Evolutionary conservation across 2,329 filamentous ascomycete genomes (phyloP).

Genomic region (Colletotrichum cereale): DNA sequence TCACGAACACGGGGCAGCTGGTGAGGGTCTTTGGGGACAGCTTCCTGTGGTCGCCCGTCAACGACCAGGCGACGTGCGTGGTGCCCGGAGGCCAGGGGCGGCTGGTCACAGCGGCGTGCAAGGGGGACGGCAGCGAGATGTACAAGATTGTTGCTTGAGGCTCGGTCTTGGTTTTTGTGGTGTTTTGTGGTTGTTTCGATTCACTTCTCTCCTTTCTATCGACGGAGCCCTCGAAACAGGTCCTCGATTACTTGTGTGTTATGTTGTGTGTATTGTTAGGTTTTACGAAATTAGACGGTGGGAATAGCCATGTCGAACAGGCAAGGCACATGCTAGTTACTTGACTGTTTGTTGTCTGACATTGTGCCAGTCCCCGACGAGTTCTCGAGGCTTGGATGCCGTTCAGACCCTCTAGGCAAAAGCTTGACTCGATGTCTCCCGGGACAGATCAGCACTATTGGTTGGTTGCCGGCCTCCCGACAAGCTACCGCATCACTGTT

Average conservation of each 20-base stretch:
- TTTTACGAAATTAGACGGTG: not conserved
- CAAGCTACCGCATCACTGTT: not conserved
- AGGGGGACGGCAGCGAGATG: constrained; percentile 43
- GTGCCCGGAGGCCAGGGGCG: constrained; percentile 51
- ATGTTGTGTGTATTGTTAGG: not conserved
- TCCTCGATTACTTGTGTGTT: not conserved
- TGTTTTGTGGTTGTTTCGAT: not conserved
- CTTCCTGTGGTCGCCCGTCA: constrained; percentile 60
- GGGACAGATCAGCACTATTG: not conserved
- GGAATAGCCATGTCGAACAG: not conserved
- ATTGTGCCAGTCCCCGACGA: not conserved
- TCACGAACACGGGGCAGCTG: constrained; percentile 62
- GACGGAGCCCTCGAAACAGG: not conserved
- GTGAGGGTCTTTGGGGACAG: constrained; percentile 58
- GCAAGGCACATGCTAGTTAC: not conserved
- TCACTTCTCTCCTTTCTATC: constrained; percentile 1
- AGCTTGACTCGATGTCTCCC: constrained; percentile 24
- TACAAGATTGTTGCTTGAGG: constrained; percentile 45
- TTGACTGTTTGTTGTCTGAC: no score
- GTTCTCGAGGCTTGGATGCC: not conserved
- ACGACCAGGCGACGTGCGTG: constrained; percentile 59
- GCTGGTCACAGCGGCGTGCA: constrained; percentile 49
- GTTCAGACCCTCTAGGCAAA: constrained; percentile 21
- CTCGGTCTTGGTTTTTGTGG: not conserved
- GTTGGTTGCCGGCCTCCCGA: constrained; percentile 10